Evolutionary conservation across 78 protist species (phyloP), one percentile per base, ranked within the genome.

Genomic region (Thecamonas trahens): DNA sequence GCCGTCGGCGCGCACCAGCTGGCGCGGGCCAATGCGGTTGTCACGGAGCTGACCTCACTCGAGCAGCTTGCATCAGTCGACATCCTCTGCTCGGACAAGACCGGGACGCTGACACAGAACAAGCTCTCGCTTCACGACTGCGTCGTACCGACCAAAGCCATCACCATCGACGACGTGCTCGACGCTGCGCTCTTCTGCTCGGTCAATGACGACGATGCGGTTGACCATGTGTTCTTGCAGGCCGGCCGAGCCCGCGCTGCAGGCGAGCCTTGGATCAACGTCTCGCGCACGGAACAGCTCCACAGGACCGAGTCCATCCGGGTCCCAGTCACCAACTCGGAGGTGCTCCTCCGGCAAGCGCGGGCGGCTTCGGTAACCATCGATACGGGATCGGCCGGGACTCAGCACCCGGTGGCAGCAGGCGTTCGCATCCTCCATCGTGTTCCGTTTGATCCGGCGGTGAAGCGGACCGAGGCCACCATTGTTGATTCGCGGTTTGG

Each of bases 101-200:
- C 97, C 18, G 98, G 98, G 45, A 94, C 99, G 14, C 91, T 96
- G 42, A 96, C 99, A 22, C 65, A 64, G 32, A 92, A 92, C 79
- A 32, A 76, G 38, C 92, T 96, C 80, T 88, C 89, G 0, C 91
- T 93, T 28, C 86, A 87, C 72, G 39, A 40, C 5, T 44, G 24
- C 29, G 50, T 2, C 45, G 3, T 74, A 22, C 26, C 50, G 17
- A 3, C 77, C 29, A 0, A 7, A 5, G 62, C 14, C n/a, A n/a
- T n/a, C n/a, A n/a, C n/a, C n/a, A n/a, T n/a, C n/a, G n/a, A n/a
- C n/a, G 26, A 82, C 29, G 3, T 76, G 29, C 26, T 67, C 31
- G 26, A 69, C 37, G 75, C 76, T 0, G 80, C 62, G 20, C 77
- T 87, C 47, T 1, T 47, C n/a, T 61, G 76, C 8, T 63, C 67